Evolutionary conservation across 371 early-diverging fungal species (phyloP), one percentile per base, ranked within the genome.

Genomic region (Lichtheimia hyalospora): DNA sequence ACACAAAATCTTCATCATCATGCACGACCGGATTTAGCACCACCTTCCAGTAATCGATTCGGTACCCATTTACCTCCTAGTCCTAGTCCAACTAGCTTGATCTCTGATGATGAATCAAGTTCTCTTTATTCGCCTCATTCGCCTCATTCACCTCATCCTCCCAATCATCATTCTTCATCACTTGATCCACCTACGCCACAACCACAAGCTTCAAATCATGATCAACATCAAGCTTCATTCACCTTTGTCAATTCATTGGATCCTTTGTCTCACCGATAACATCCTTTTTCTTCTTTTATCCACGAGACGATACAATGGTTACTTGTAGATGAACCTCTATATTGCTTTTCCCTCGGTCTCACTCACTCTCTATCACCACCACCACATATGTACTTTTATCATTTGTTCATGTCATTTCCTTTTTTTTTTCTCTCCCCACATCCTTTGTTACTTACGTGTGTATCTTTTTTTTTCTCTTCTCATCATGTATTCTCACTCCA

Each of bases 191-290:
- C 56, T 39, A 62, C 50, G 23, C 62, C 34, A 8, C 34, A 34
- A 34, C 34, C 56, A 55, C 55, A 46, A 50, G 49, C 60, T 40
- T 41, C 52, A 41, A 55, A 28, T 50, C 46, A 49, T 23, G 41
- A 49, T 43, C 55, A 54, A 25, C 27, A 41, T 20, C 28, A 54
- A 39, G 39, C 61, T 20, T 43, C 57, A 5, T 66, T 66, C 54
- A 25, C 60, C 14, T 60, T 65, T 48, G 60, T 57, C 52, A 60
- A 60, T 27, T 42, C 65, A 3, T 46, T 69, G 18, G 62, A 69
- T 50, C 66, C 69, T 20, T 62, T 65, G 27, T 64, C 65, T 15
- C 68, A 68, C 24, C 57, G 60, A 51, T 67, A 59, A 62, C 23
- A 25, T 23, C 43, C 10, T 44, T 20, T 34, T 12, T 46, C 7